Base-by-base conservation (phyloP, 2,329 filamentous ascomycete genomes). In the Ilyonectria sp. region DNA sequence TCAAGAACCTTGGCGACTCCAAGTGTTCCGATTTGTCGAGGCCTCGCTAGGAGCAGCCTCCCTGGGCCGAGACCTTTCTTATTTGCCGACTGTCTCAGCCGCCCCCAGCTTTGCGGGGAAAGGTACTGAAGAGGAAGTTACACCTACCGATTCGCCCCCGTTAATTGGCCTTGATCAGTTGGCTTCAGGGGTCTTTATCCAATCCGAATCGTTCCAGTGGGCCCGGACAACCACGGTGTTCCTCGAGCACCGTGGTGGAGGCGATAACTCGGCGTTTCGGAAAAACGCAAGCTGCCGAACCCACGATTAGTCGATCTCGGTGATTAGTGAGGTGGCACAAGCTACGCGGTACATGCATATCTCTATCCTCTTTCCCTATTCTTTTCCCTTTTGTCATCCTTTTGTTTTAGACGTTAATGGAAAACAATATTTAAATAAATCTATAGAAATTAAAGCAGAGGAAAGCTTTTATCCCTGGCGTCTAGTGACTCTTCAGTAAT, bases 1-100 rank as follows among this genome's bases (percentile, higher is more conserved):
- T 37, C 40, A 44, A 44, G 40, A 44, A 44, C 40, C 40, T 44
- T 44, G 40, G 40, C n/a, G 40, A 44, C 15, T 44, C 40, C 40
- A 44, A 21, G 40, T 44, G 17, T 44, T 44, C 40, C 40, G 40
- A 44, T 44, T 44, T n/a, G 40, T 44, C 35, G 40, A n/a, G 4
- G 8, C 40, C 40, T 44, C 40, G 15, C 40, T 19, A 44, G n/a
- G 40, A 19, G 40, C 40, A 44, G 40, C 17, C n/a, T 44, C 17
- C 17, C 40, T n/a, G 40, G 40, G 40, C 40, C 40, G 15, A 44
- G 40, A 44, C n/a, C 40, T 44, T 17, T 44, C 40, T 44, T 7
- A 8, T 7, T 44, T 44, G 40, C 40, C 40, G 17, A 19, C 40
- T 44, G 40, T 19, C 15, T 44, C 40, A 44, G 40, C 40, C 40